Base-by-base conservation (phyloP, 2,329 filamentous ascomycete genomes). In the Orbilia javanica region DNA sequence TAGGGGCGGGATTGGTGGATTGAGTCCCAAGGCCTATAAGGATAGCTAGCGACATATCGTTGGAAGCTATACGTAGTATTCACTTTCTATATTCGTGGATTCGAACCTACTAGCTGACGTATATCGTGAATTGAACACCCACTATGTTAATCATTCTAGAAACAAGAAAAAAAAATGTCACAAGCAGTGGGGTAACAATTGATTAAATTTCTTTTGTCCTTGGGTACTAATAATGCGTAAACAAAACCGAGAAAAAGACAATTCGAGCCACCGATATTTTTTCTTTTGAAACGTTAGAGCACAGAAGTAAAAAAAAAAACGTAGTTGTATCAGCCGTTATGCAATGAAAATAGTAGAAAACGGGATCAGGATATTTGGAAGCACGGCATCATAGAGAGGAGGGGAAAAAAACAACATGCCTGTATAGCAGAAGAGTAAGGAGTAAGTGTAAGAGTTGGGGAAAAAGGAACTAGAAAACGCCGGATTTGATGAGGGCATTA, bases 401-500 rank as follows among this genome's bases (percentile, higher is more conserved):
- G n/a, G n/a, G 25, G 52, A 34, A 57, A 34, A 53, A 31, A 53
- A 53, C n/a, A 5, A 15, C 27, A 34, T 55, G 31, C 53, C 53
- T 60, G 53, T 60, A 60, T 60, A 60, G 11, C 11, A 39, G 31
- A 42, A 18, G 6, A 39, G 18, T 2, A 31, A 52, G 27, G 52
- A 27, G 55, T 15, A 60, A 1, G 29, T 20, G 22, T 36, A n/a
- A 60, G 4, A 60, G 31, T 44, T 18, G 11, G n/a, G 8, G 20
- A 44, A 44, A 44, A 20, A 44, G 15, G 20, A 8, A 60, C 10
- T 60, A 60, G 55, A 60, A 20, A 60, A 60, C 55, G 55, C 55
- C 55, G 55, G 55, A n/a, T 31, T 60, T 27, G 55, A 60, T 60
- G 55, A 60, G 34, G 55, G 34, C 55, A 60, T 60, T 60, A 60